A percentile compares a stretch with the other conserved stretches of the same genome.
phyloP scores from a whole-genome alignment of 2,329 filamentous ascomycete species.

The Colletotrichum sp. region DNA sequence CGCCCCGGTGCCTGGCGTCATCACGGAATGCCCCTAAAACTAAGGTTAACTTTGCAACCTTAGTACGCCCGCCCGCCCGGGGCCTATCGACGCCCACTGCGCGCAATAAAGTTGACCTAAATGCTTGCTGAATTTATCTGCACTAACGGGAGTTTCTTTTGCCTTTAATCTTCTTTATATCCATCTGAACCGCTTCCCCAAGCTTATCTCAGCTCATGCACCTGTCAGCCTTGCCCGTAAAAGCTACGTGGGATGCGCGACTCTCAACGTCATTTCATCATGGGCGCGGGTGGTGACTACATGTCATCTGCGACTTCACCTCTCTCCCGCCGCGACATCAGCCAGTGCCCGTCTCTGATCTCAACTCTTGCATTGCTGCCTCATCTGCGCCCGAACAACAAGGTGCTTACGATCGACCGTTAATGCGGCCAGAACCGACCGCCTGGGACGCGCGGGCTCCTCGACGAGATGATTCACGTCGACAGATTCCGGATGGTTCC shows the following conservation, averaged over 20 bases:
- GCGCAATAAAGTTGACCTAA: not conserved
- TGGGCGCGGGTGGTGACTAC: not conserved
- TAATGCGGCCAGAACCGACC: not conserved
- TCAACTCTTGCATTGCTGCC: not conserved
- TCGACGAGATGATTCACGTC: not conserved
- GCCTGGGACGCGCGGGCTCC: not conserved
- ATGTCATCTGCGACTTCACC: not conserved
- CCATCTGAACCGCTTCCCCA: conserved; percentile 8
- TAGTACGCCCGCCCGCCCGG: not conserved
- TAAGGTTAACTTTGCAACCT: conserved; percentile 8
- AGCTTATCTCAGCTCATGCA: conserved; percentile 3
- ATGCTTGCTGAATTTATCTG: not conserved
- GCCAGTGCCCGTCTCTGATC: not conserved
- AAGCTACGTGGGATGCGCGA: not conserved
- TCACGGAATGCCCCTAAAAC: not conserved
- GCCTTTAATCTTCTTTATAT: not conserved
- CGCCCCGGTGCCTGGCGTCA: not conserved
- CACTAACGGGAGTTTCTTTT: conserved; percentile 2
- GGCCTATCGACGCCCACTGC: not conserved
- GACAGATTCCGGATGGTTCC: not conserved
- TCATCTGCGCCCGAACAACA: not conserved
- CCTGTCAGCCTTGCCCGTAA: conserved; percentile 2
- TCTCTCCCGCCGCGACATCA: not conserved
- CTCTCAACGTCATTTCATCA: not conserved
- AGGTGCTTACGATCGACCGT: not conserved